Evolutionary conservation across 2,329 filamentous ascomycete genomes (phyloP).

Genomic region (Blastomyces silverae): DNA sequence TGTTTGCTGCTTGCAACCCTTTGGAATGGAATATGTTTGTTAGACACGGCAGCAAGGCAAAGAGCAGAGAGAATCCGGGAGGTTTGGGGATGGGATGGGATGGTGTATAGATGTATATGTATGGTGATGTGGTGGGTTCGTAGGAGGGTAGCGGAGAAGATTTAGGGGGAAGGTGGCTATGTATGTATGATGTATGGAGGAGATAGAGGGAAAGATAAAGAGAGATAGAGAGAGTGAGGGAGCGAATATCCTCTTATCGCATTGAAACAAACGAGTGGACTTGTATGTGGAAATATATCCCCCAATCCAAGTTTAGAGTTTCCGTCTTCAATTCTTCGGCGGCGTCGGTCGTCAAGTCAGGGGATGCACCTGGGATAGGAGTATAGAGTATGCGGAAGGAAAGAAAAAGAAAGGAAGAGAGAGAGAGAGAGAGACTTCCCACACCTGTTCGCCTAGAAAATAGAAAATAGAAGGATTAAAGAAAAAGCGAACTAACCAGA

Average conservation of each 20-base stretch:
- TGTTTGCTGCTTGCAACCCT: neutral
- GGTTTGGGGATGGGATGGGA: neutral
- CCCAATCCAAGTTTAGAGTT: neutral
- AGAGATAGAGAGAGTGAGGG: neutral
- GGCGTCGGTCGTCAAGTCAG: neutral
- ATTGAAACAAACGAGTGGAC: conserved; percentile 6
- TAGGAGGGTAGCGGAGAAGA: neutral
- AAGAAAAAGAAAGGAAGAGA: neutral
- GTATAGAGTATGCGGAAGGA: neutral
- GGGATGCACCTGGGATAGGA: neutral
- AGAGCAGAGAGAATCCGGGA: neutral
- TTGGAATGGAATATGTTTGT: neutral
- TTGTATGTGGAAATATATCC: neutral
- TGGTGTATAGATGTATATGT: neutral
- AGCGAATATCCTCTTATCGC: neutral
- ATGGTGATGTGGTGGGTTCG: neutral
- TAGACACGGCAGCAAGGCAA: neutral
- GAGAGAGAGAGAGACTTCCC: neutral
- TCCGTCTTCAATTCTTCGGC: neutral
- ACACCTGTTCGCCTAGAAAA: neutral
- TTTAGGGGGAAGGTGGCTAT: neutral
- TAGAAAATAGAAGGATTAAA: neutral
- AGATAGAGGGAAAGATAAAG: neutral
- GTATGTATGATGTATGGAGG: neutral
- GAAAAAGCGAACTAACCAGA: conserved; percentile 2